Conservation (phyloP, 2,329 filamentous ascomycete genomes). For the Dothidotthia symphoricarpi region DNA sequence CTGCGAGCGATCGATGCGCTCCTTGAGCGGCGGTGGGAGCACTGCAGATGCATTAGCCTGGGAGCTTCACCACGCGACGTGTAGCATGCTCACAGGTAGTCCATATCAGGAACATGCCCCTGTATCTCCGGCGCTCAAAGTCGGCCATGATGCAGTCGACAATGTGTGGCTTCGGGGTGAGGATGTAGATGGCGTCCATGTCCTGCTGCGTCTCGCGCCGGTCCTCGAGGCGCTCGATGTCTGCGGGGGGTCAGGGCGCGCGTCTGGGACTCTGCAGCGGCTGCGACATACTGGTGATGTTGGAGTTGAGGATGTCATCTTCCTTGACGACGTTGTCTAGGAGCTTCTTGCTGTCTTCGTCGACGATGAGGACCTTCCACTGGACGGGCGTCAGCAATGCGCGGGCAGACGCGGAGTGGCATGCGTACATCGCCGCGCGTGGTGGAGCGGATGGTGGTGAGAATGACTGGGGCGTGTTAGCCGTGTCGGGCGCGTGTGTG, state of each 20-base stretch:
- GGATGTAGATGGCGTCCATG: constrained; percentile 92
- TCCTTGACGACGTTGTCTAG: constrained; percentile 89
- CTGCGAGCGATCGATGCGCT: constrained; percentile 70
- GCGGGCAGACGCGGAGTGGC: constrained; percentile 8
- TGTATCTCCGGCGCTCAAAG: constrained; percentile 80
- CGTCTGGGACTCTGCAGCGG: too few species aligned
- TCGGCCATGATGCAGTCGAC: constrained; percentile 94
- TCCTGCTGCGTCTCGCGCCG: constrained; percentile 76
- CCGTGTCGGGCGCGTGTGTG: not conserved
- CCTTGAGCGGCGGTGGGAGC: constrained; percentile 67
- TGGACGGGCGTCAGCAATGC: constrained; percentile 45
- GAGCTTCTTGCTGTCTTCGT: constrained; percentile 78
- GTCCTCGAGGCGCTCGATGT: constrained; percentile 92
- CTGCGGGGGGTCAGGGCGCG: constrained; percentile 51
- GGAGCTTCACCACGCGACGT: not conserved
- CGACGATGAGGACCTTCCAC: constrained; percentile 97
- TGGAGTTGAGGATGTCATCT: constrained; percentile 95
- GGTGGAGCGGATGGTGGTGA: constrained; percentile 72
- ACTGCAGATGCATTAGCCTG: constrained; percentile 45
- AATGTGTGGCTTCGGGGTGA: constrained; percentile 81
- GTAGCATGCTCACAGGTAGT: constrained; percentile 56
- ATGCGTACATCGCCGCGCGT: constrained; percentile 73
- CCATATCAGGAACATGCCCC: constrained; percentile 80
- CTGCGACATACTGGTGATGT: constrained; percentile 80
- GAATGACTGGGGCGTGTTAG: constrained; percentile 58